Evolutionary conservation across 352 stramenopile species (phyloP).

Genomic region (Phytophthora multivora): DNA sequence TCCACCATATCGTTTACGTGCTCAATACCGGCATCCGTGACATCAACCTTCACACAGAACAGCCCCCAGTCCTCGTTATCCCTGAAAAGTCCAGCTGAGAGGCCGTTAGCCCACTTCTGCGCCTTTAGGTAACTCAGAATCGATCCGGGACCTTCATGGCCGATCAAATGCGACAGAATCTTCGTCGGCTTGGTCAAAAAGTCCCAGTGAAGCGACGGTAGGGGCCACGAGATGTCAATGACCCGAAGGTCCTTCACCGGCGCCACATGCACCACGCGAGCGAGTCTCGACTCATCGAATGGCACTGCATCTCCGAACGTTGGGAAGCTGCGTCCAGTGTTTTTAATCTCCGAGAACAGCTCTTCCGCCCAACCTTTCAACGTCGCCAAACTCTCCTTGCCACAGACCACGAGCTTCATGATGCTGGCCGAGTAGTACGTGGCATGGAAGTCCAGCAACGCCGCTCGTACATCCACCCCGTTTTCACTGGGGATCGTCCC

Average conservation of each 20-base stretch:
- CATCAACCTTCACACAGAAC: slow-evolving; percentile 74
- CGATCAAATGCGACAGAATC: slow-evolving; percentile 92
- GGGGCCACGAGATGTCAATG: slow-evolving; percentile 76
- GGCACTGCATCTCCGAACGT: slow-evolving; percentile 56
- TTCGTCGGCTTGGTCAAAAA: slow-evolving; percentile 77
- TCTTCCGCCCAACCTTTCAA: slow-evolving; percentile 76
- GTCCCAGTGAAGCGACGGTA: slow-evolving; percentile 58
- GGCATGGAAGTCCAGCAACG: slow-evolving; percentile 86
- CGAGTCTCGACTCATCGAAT: slow-evolving; percentile 55
- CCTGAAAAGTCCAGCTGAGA: slow-evolving; percentile 62
- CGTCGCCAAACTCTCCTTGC: slow-evolving; percentile 86
- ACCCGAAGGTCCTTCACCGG: slow-evolving; percentile 73
- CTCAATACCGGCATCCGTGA: slow-evolving; percentile 65
- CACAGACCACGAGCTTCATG: slow-evolving; percentile 92
- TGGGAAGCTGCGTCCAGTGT: slow-evolving; percentile 58
- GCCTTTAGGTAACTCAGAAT: slow-evolving; percentile 93
- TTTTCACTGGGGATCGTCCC: slow-evolving; percentile 38
- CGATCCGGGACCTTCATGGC: slow-evolving; percentile 93
- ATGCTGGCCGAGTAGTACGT: slow-evolving; percentile 91
- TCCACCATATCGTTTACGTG: slow-evolving; percentile 66
- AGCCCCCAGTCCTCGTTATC: slow-evolving; percentile 76
- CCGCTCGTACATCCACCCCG: slow-evolving; percentile 66
- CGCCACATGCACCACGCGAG: slow-evolving; percentile 54
- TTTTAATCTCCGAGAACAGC: slow-evolving; percentile 86
- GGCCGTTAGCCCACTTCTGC: slow-evolving; percentile 75